Base-by-base conservation (phyloP, 257 asterid genomes). In the Nicotiana noctiflora region DNA sequence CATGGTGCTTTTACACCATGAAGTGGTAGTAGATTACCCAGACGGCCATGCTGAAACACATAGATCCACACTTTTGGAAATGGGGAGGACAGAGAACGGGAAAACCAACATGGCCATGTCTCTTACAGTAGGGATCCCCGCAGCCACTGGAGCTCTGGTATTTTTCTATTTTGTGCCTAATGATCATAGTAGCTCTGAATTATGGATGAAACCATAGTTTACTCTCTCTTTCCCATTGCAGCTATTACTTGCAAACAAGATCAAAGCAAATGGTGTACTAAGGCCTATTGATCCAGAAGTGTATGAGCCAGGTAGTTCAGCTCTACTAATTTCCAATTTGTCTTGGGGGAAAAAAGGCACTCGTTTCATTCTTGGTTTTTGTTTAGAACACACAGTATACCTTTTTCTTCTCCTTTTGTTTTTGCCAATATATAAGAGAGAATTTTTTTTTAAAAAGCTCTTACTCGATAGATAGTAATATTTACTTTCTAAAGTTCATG, bases 101-200 rank as follows among this genome's bases (percentile, higher is more conserved):
- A 92, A 86, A 32, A 57, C 89, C 7, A 88, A 90, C 82, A 90
- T 93, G 0, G 97, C 99, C 32, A 95, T 95, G 98, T 93, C 99
- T 75, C 88, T 92, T 46, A 93, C 98, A 18, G 99, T 93, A 19
- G 99, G 98, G 81, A 92, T 95, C 82, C 98, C 98, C 44, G 97
- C 90, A 29, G 99, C 98, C 87, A 93, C 90, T 80, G 99, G 97
- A 81, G 99, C 98, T 75, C 86, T 95, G 93, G 99, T 94, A 91
- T 81, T 25, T 49, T 18, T 65, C 25, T 27, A 3, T 79, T 18
- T 34, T 49, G 23, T 65, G 27, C 55, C 21, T n/a, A 64, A 31
- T 51, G 3, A 7, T 51, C 51, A 63, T 53, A 49, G 62, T 8
- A 49, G 19, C 40, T 21, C 23, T 64, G 34, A 15, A 19, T 53